Conservation (phyloP, 2,329 filamentous ascomycete genomes). For the Trichophaea hybrida region DNA sequence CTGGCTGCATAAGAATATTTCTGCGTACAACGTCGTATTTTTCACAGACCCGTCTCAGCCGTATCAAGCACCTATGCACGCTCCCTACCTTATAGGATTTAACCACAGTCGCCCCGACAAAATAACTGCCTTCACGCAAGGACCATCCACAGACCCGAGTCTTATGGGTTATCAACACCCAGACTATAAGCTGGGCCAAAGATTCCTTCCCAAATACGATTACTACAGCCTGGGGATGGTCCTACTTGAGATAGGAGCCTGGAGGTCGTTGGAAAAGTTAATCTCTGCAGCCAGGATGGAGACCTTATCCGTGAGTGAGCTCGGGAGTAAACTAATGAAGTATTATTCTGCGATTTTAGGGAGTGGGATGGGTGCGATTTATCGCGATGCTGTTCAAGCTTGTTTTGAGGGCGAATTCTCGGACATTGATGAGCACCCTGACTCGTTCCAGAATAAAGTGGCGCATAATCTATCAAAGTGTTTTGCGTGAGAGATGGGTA, state of each 20-base stretch:
- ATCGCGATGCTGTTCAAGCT: no score
- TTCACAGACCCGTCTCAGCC: neutral
- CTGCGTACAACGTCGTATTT: neutral
- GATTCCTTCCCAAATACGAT: neutral
- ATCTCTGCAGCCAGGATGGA: no score
- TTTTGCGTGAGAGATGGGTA: no score
- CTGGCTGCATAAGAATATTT: neutral
- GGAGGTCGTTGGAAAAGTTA: neutral
- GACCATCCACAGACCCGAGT: neutral
- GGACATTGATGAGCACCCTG: no score
- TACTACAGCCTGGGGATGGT: neutral
- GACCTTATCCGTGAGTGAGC: no score
- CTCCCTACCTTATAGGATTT: neutral
- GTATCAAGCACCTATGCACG: neutral
- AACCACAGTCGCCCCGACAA: neutral
- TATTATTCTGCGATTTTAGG: no score
- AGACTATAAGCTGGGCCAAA: neutral
- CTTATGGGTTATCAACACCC: neutral
- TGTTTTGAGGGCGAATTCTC: no score
- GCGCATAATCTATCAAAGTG: no score
- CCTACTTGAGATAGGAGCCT: neutral
- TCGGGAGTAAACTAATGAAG: no score
- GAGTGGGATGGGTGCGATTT: no score
- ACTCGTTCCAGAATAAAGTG: no score
- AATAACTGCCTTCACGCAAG: neutral